phyloP scores from a whole-genome alignment of 495 filamentous ascomycete genomes.

The Recurvomyces mirabilis region DNA sequence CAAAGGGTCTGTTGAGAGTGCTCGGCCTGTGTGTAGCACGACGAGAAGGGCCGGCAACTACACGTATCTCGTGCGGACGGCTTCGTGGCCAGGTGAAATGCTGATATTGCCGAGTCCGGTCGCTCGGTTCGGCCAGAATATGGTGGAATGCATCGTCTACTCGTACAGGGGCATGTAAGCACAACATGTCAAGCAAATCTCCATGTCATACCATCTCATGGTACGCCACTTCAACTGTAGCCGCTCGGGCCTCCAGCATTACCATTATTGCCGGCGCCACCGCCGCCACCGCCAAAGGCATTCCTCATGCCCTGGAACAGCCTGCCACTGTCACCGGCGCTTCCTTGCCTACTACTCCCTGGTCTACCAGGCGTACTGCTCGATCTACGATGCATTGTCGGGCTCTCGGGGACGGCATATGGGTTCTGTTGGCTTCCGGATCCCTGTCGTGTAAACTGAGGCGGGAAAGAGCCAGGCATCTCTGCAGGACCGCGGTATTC shows the following conservation, averaged over 20 bases:
- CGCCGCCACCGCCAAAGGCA: conserved; percentile 2
- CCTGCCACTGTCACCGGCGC: not conserved
- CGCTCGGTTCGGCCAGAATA: too few species aligned
- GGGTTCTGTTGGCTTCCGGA: conserved; percentile 14
- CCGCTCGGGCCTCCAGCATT: too few species aligned
- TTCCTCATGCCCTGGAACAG: conserved; percentile 11
- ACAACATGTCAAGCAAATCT: too few species aligned
- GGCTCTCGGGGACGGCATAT: conserved; percentile 11
- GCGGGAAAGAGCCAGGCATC: conserved; percentile 7
- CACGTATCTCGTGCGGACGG: too few species aligned
- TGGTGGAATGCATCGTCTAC: too few species aligned
- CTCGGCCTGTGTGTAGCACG: too few species aligned
- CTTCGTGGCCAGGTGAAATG: too few species aligned
- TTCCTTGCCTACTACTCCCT: not conserved
- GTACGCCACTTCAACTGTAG: too few species aligned
- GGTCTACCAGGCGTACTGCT: conserved; percentile 9
- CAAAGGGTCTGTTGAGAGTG: too few species aligned
- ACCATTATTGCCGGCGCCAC: not conserved
- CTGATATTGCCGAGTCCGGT: too few species aligned
- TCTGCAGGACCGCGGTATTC: conserved; percentile 1
- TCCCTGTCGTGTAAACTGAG: not conserved
- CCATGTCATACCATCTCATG: too few species aligned
- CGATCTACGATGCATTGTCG: not conserved
- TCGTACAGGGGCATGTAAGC: conserved; percentile 2
- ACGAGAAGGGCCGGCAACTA: too few species aligned